Percentiles rank a stretch among this genome's conserved stretches.
These are phyloP conservation scores for Ophiocordyceps camponoti-floridani DNA, from an alignment of 2,329 filamentous ascomycete genomes.

Conservation along the genomic window DNA sequence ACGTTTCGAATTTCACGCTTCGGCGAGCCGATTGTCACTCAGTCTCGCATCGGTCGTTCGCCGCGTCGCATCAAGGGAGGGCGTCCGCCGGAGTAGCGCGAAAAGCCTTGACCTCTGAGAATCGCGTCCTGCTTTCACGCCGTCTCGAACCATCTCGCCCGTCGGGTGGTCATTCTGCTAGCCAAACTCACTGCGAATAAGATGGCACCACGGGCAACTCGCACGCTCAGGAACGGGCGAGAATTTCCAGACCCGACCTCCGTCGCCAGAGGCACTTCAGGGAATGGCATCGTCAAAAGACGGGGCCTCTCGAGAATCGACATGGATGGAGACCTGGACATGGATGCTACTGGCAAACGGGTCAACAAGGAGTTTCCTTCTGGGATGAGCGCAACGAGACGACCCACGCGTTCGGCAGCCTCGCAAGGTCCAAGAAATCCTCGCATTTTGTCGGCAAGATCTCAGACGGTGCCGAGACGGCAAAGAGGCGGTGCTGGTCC, in stretches of 20 bases:
- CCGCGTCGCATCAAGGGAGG: no score
- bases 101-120: neutral
- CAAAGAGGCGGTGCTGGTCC: conserved; percentile 16
- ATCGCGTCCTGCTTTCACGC: no score
- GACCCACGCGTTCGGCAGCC: conserved; percentile 5
- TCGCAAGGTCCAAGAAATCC: conserved; percentile 5
- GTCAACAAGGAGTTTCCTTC: conserved; percentile 12
- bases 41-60: no score
- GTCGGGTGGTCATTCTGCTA: no score
- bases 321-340: conserved; percentile 41
- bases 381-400: conserved; percentile 11
- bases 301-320: conserved; percentile 23
- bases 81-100: no score
- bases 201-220: conserved; percentile 18
- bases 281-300: conserved; percentile 34
- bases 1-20: neutral
- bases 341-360: conserved; percentile 24
- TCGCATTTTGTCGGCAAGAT: conserved; percentile 16
- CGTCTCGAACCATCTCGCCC: no score
- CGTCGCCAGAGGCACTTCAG: conserved; percentile 14
- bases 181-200: neutral
- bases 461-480: conserved; percentile 25
- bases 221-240: conserved; percentile 9
- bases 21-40: neutral
- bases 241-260: conserved; percentile 12